Evolutionary conservation across 2,329 filamentous ascomycete genomes (phyloP), one percentile per base, ranked within the genome.

Genomic region (Plenodomus biglobosus): DNA sequence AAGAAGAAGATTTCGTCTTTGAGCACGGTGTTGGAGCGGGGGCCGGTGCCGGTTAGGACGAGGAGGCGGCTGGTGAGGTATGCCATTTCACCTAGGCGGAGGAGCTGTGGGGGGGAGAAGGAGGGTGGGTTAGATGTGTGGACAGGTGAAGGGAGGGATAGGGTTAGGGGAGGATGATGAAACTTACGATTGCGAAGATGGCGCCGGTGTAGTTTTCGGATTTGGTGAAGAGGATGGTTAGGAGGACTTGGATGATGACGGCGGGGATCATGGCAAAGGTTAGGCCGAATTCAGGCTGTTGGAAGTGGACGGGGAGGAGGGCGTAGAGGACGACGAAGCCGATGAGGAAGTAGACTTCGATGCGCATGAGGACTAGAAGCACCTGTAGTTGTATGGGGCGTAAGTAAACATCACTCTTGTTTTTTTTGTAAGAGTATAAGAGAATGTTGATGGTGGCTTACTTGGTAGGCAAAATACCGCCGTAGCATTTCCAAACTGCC

Each of bases 1-100:
- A 59, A 62, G n/a, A 64, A 50, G 2, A 59, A 37, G 56, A 63
- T 64, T 36, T 64, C 55, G 21, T 63, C 49, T 36, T 59, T 65
- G 38, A 64, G 37, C 6, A 50, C n/a, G 0, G 61, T 62, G 0
- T 39, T 42, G 0, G 61, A 36, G 7, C 46, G 39, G 4, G 11
- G 8, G 1, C 50, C 43, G 4, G 48, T 19, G 2, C 58, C 58
- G 15, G 52, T 40, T 11, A 65, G 53, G 15, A 57, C 36, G 5
- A 63, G n/a, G 7, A 64, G 51, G 11, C 59, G 50, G 47, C 48
- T 62, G 15, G 58, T 27, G 1, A 64, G 30, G 36, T 63, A 64
- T 13, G 56, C 52, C 1, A 64, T 59, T 21, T 52, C 57, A 5
- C 50, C 57, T 4, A 45, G 27, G 27, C 57, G 50, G 2, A 58